Base-by-base conservation (phyloP, 2,329 filamentous ascomycete species). In the Colletotrichum higginsianum region DNA sequence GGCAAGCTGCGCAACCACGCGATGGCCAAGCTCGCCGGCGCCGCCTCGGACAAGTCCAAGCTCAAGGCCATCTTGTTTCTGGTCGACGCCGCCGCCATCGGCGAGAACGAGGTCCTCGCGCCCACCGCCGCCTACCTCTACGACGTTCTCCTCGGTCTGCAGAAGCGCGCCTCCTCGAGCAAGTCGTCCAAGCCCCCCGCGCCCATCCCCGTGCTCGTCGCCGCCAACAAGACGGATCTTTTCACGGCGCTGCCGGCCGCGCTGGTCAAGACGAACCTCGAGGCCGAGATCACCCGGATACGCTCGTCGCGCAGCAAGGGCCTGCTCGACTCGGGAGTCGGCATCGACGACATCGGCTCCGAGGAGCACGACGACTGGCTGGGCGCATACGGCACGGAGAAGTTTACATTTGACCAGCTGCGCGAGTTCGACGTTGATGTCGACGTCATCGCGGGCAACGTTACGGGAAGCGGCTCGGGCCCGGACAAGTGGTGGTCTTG, bases 181-280 rank as follows among this genome's bases (percentile, higher is more conserved):
- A 90, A 87, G 74, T 86, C 87, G 1, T 85, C 67, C 13, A 77
- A 75, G 66, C 53, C 49, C n/a, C 70, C 72, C 4, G 44, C 66
- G n/a, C 76, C 76, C 42, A 87, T 96, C 11, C 91, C 93, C 0
- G 87, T 99, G 9, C 87, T 99, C 46, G 86, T 99, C 44, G 95
- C 95, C 2, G 95, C 95, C 65, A 99, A 98, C 83, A 99, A 99
- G 87, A 89, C 95, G 79, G 96, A 99, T 80, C 87, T 99, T 1
- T 99, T 99, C 80, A 98, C 96, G 0, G 94, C 96, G 9, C 84
- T 98, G 62, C 96, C 96, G 0, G 89, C 93, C 0, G 87, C 89
- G 7, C 86, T 97, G 42, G 93, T 98, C 71, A 92, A 90, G 81
- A 87, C 87, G 64, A 90, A 89, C 74, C 85, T 99, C 16, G 95